These are phyloP conservation scores for Mycena sanguinolenta DNA, from an alignment of 768 basidiomycete genomes.

Conservation along the genomic window DNA sequence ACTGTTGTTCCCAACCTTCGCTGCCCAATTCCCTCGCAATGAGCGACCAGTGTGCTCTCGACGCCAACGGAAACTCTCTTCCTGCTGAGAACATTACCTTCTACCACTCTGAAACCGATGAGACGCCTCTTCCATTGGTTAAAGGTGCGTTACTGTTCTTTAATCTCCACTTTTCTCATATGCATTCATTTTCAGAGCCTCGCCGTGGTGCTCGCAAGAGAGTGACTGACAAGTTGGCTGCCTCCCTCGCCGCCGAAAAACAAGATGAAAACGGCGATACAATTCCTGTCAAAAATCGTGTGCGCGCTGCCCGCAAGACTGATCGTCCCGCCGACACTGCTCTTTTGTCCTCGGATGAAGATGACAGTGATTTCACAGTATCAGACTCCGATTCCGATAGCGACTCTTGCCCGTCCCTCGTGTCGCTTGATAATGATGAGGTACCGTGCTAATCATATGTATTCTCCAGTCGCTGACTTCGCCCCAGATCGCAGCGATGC, in stretches of 20 bases:
- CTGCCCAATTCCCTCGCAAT: no score
- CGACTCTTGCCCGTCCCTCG: neutral
- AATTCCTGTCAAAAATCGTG: neutral
- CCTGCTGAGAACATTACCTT: neutral
- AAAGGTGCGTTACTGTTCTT: neutral
- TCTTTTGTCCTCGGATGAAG: neutral
- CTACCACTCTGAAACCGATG: neutral
- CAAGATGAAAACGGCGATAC: neutral
- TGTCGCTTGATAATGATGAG: neutral
- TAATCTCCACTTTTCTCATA: neutral
- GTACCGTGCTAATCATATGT: neutral
- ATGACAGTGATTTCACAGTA: neutral
- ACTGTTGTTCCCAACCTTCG: neutral
- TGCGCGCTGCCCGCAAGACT: neutral
- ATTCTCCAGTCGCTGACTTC: neutral
- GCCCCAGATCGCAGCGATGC: neutral
- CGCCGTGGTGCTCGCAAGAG: neutral
- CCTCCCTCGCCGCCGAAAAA: neutral
- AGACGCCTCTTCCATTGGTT: neutral
- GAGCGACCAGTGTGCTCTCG: conserved; percentile 14
- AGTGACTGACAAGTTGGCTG: neutral
- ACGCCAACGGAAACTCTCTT: conserved; percentile 2
- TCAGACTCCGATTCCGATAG: neutral
- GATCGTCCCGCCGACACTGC: neutral
- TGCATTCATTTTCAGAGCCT: neutral